Percentiles rank a stretch among this genome's conserved stretches.
Evolutionary conservation across 805 yeast genomes (phyloP).

Genomic region (Saturnispora halmiae): DNA sequence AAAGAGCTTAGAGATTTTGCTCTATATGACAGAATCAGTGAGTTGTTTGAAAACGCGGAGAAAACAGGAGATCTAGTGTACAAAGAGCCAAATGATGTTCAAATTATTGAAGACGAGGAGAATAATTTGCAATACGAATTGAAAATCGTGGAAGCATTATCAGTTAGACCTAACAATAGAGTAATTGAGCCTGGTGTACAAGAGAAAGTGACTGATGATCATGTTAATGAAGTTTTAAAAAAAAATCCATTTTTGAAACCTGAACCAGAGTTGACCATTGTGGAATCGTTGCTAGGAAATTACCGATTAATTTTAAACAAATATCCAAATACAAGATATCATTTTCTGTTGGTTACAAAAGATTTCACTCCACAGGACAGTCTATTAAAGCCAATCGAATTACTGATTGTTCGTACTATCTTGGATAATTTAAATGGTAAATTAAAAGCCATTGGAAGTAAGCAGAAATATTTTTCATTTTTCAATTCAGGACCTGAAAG

Average conservation of each 20-base stretch:
- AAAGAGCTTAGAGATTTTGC: conserved; percentile 19
- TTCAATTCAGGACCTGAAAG: conserved; percentile 81
- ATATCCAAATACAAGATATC: conserved; percentile 75
- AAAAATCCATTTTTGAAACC: conserved; percentile 74
- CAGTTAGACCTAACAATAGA: conserved; percentile 29
- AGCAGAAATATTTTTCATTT: conserved; percentile 60
- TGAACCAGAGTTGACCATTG: conserved; percentile 62
- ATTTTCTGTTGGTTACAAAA: conserved; percentile 70
- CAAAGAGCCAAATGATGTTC: conserved; percentile 14
- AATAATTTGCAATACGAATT: conserved; percentile 24
- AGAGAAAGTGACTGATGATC: conserved; percentile 31
- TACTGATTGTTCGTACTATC: conserved; percentile 48
- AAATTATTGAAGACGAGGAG: conserved; percentile 19
- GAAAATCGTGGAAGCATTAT: conserved; percentile 27
- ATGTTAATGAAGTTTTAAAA: conserved; percentile 26
- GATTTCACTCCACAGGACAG: conserved; percentile 62
- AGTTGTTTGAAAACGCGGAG: conserved; percentile 21
- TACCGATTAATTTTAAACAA: conserved; percentile 72
- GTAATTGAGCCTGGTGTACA: conserved; percentile 27
- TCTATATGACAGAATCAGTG: conserved; percentile 14
- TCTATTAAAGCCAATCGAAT: conserved; percentile 64
- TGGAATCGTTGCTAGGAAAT: conserved; percentile 41
- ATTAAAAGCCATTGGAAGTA: conserved; percentile 25
- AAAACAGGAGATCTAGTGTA: conserved; percentile 21
- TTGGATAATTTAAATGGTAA: conserved; percentile 40